These are phyloP conservation scores for Cyathus pygmaeus DNA, from an alignment of 1,284 basidiomycete genomes.

Conservation along the genomic window DNA sequence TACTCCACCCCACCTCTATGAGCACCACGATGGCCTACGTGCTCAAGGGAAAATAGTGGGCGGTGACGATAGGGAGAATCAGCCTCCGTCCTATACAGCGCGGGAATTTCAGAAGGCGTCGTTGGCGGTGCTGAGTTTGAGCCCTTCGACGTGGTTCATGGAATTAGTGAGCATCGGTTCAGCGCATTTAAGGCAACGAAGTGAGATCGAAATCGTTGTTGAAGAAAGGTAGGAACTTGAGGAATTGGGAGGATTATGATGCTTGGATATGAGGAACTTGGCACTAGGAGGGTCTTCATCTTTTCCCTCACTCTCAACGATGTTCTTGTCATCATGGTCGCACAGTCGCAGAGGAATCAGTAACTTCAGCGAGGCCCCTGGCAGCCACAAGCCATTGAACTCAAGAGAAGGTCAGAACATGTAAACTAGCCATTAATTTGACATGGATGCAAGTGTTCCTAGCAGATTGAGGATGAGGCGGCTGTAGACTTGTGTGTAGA, in stretches of 20 bases:
- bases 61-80: constrained; percentile 12
- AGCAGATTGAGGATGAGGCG: too few relatives aligned
- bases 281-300: constrained; percentile 51
- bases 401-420: constrained; percentile 74
- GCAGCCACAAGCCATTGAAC: constrained; percentile 55
- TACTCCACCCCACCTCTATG: too few relatives aligned
- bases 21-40: too few relatives aligned
- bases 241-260: constrained; percentile 21
- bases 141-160: constrained; percentile 80
- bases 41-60: neutral
- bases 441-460: too few relatives aligned
- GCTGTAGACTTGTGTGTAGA: too few relatives aligned
- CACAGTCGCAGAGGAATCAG: too few relatives aligned
- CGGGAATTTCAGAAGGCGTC: constrained; percentile 69
- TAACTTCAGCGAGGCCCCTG: constrained; percentile 16
- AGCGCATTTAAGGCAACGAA: constrained; percentile 73
- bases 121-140: constrained; percentile 54
- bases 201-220: constrained; percentile 77
- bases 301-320: constrained; percentile 41
- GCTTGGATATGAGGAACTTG: constrained; percentile 26
- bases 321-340: constrained; percentile 31
- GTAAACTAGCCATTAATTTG: too few relatives aligned
- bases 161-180: constrained; percentile 70
- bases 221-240: constrained; percentile 77
- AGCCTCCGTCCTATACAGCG: constrained; percentile 54